Evolutionary conservation across 2,329 filamentous ascomycete genomes (phyloP).

Genomic region (Fusarium avenaceum): DNA sequence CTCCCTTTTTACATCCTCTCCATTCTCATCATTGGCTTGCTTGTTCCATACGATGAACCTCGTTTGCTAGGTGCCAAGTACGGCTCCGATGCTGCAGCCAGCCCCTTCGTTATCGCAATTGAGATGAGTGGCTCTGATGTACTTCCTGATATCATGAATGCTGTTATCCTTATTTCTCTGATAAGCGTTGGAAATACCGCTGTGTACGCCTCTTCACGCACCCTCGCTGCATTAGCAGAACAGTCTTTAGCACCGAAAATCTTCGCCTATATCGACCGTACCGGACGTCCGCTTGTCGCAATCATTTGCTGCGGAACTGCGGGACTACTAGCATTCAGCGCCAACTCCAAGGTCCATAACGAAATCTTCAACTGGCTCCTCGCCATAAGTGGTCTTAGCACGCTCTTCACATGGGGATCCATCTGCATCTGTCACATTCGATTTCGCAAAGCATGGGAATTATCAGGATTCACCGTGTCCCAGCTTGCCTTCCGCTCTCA

Average conservation of each 20-base stretch:
- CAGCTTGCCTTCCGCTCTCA: conserved; percentile 87
- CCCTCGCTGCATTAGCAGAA: conserved; percentile 54
- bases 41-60: conserved; percentile 79
- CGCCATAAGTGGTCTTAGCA: conserved; percentile 78
- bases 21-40: conserved; percentile 81
- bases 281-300: conserved; percentile 81
- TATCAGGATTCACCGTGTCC: conserved; percentile 74
- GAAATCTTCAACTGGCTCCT: conserved; percentile 83
- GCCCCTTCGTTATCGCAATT: conserved; percentile 94
- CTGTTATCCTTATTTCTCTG: conserved; percentile 93
- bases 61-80: conserved; percentile 70
- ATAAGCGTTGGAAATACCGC: conserved; percentile 91
- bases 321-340: conserved; percentile 82
- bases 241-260: conserved; percentile 83
- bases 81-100: conserved; percentile 77
- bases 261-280: conserved; percentile 83
- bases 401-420: conserved; percentile 82
- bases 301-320: conserved; percentile 75
- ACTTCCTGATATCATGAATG: conserved; percentile 90
- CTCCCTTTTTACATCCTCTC: conserved; percentile 86
- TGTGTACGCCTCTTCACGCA: conserved; percentile 87
- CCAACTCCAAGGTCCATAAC: conserved; percentile 70
- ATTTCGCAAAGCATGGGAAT: conserved; percentile 82
- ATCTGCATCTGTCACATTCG: conserved; percentile 91
- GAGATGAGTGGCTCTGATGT: conserved; percentile 82